These are phyloP conservation scores for Hemileia vastatrix DNA, from an alignment of 1,284 basidiomycete species.

Conservation along the genomic window DNA sequence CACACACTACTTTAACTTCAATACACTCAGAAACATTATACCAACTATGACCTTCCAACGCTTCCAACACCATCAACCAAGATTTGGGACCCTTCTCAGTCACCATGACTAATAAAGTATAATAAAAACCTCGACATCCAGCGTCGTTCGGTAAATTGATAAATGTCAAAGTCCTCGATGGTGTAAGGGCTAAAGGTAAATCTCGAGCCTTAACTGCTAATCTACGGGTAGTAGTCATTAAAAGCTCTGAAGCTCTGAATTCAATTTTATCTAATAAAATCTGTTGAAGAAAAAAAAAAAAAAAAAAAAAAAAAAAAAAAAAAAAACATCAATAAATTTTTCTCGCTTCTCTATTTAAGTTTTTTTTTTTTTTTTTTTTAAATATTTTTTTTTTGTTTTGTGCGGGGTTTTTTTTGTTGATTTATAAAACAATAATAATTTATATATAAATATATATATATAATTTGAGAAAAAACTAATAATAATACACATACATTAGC, in stretches of 20 bases:
- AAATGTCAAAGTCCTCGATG: too few relatives aligned
- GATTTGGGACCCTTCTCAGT: too few relatives aligned
- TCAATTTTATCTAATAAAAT: constrained; percentile 18
- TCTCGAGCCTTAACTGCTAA: constrained; percentile 4
- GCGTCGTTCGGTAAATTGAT: too few relatives aligned
- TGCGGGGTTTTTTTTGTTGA: constrained; percentile 15
- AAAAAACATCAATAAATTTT: constrained; percentile 14
- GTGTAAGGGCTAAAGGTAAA: too few relatives aligned
- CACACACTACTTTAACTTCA: too few relatives aligned
- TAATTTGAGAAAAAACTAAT: neutral
- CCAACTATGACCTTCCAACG: too few relatives aligned
- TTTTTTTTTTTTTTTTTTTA: constrained; percentile 14
- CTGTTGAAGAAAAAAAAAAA: neutral
- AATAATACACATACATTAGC: neutral
- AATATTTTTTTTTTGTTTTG: constrained; percentile 7
- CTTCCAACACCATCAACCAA: too few relatives aligned
- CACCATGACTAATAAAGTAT: too few relatives aligned
- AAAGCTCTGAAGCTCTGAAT: constrained; percentile 3
- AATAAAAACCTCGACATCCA: too few relatives aligned
- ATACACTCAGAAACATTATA: too few relatives aligned
- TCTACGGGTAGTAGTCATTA: constrained; percentile 11
- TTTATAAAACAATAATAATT: too few relatives aligned
- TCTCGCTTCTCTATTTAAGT: too few relatives aligned
- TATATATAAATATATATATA: neutral
- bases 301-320: neutral